Evolutionary conservation across 495 filamentous ascomycete genomes (phyloP), one percentile per base, ranked within the genome.

Genomic region (Halenospora varia): DNA sequence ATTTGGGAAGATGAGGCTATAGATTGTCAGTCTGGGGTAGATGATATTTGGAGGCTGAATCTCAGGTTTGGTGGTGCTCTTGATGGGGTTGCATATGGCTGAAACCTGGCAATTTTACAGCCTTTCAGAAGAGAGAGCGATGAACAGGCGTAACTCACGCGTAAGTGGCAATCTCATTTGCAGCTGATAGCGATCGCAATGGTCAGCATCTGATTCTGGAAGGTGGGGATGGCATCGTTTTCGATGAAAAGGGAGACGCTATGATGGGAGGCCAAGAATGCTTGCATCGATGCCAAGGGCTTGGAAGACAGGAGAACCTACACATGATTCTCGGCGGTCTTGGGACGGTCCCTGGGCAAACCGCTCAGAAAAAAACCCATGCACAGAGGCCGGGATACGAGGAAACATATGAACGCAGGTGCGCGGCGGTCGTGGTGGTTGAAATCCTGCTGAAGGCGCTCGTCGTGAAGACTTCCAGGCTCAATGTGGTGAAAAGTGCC

Each of bases 101-200:
- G n/a, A n/a, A n/a, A n/a, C n/a, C n/a, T n/a, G n/a, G n/a, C n/a
- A n/a, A n/a, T n/a, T n/a, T n/a, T n/a, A n/a, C n/a, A n/a, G n/a
- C n/a, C n/a, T n/a, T n/a, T n/a, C n/a, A n/a, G n/a, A n/a, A n/a
- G n/a, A n/a, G n/a, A n/a, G n/a, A n/a, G n/a, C n/a, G n/a, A n/a
- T n/a, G n/a, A n/a, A n/a, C n/a, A n/a, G n/a, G n/a, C n/a, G n/a
- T n/a, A n/a, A 62, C 62, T 23, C 59, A 65, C 62, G 60, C 62
- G 39, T 59, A 53, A 19, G 59, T 65, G 45, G 56, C 48, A 42
- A 65, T 60, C 22, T 50, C 59, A 59, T 56, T 62, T 49, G 61
- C 24, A 45, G 62, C 62, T 65, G 44, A n/a, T 9, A 20, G 22
- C 1, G 42, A 35, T 18, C 18, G 25, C n/a, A n/a, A n/a, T 26